phyloP scores from a whole-genome alignment of 1,284 basidiomycete species.

The Pterulicium gracile region DNA sequence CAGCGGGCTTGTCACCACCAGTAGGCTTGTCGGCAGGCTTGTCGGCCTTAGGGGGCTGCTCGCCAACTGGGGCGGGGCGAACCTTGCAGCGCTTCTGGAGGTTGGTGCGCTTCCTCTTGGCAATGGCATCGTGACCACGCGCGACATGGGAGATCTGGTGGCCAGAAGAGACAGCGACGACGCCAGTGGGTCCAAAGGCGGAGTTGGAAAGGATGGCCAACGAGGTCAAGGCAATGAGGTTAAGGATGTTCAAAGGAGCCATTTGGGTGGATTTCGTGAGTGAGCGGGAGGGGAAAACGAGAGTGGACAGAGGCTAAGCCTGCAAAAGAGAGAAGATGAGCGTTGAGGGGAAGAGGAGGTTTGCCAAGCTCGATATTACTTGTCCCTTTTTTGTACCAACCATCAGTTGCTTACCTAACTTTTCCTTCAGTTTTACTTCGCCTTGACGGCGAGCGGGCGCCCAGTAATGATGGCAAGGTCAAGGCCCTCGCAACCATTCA shows the following conservation, averaged over 20 bases:
- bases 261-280: slow-evolving; percentile 22
- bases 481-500: no score
- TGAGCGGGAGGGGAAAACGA: slow-evolving; percentile 14
- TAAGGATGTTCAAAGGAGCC: slow-evolving; percentile 40
- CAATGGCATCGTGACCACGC: slow-evolving; percentile 32
- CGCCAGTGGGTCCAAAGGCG: slow-evolving; percentile 29
- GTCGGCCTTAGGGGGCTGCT: slow-evolving; percentile 4
- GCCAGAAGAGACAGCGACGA: slow-evolving; percentile 40
- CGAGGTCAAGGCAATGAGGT: slow-evolving; percentile 45
- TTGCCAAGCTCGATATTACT: background rate
- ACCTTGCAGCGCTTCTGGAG: slow-evolving; percentile 42
- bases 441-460: background rate
- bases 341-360: background rate
- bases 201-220: slow-evolving; percentile 45
- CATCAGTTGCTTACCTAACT: background rate
- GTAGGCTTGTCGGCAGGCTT: background rate
- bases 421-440: no score
- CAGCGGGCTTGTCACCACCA: slow-evolving; percentile 4
- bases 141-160: slow-evolving; percentile 25
- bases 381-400: no score
- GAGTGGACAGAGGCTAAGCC: slow-evolving; percentile 19
- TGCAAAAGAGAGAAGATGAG: background rate
- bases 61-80: slow-evolving; percentile 19
- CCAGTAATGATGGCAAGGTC: no score
- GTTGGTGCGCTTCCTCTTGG: slow-evolving; percentile 37